Percentiles rank a stretch among this genome's conserved stretches.
These are phyloP conservation scores for Cyberlindnera japonica DNA, from an alignment of 805 yeast genomes.

Conservation along the genomic window DNA sequence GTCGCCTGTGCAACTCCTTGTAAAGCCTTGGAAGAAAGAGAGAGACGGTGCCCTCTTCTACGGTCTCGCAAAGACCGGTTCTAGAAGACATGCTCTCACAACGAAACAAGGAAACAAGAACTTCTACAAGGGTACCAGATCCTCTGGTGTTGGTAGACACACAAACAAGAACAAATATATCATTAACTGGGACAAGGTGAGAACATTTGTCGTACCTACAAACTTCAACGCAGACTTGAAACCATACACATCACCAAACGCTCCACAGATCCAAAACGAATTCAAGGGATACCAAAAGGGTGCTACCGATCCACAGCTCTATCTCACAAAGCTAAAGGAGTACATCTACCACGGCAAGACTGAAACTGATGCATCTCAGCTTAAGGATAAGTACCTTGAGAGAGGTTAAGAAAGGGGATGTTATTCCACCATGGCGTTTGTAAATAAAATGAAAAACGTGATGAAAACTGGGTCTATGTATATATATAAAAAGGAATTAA, in stretches of 20 bases:
- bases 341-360: conserved; percentile 71
- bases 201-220: conserved; percentile 84
- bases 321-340: conserved; percentile 67
- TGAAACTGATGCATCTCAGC: conserved; percentile 32
- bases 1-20: conserved; percentile 45
- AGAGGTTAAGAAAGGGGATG: conserved; percentile 26
- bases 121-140: conserved; percentile 93
- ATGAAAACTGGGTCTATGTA: conserved; percentile 1
- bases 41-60: conserved; percentile 82
- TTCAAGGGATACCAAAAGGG: conserved; percentile 70
- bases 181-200: conserved; percentile 79
- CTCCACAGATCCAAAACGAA: conserved; percentile 65
- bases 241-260: conserved; percentile 74
- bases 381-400: conserved; percentile 26
- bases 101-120: conserved; percentile 94
- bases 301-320: conserved; percentile 67
- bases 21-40: conserved; percentile 87
- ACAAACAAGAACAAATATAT: conserved; percentile 71
- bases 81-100: conserved; percentile 78
- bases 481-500: conserved; percentile 3
- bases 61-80: conserved; percentile 73
- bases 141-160: conserved; percentile 85
- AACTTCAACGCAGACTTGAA: conserved; percentile 45
- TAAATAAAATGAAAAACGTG: conserved; percentile 4
- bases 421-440: background rate